Evolutionary conservation across 495 filamentous ascomycete species (phyloP).

Genomic region (Penicillium chermesinum): DNA sequence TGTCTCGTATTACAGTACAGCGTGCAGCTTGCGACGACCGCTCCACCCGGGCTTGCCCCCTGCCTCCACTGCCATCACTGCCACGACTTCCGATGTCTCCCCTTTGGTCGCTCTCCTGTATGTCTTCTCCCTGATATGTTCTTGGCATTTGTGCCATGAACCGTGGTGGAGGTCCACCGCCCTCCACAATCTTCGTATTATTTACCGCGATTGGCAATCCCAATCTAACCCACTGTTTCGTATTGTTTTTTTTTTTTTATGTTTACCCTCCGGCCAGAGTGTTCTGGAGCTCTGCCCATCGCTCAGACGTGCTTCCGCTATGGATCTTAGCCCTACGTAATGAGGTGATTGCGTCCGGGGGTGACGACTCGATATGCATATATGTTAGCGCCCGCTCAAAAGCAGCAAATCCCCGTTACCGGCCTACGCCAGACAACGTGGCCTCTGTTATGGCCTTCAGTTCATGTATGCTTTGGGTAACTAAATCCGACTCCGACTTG

Average conservation of each 20-base stretch:
- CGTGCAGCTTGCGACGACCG: slow-evolving; percentile 21
- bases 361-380: not conserved
- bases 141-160: not conserved
- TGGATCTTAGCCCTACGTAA: not conserved
- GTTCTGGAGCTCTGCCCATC: too few species aligned
- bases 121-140: not conserved
- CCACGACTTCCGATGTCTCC: too few species aligned
- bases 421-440: too few species aligned
- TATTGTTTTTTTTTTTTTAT: too few species aligned
- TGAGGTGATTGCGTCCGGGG: not conserved
- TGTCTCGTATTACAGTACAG: slow-evolving; percentile 2
- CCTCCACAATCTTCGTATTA: not conserved
- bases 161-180: not conserved
- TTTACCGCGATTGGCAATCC: not conserved
- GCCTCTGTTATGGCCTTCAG: too few species aligned
- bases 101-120: not conserved
- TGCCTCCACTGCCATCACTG: not conserved
- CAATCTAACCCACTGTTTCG: not conserved
- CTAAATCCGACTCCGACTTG: too few species aligned
- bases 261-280: too few species aligned
- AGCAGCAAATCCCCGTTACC: too few species aligned
- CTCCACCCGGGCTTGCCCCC: slow-evolving; percentile 16
- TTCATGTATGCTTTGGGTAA: too few species aligned
- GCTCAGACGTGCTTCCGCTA: not conserved
- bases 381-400: not conserved